Conservation (phyloP, 176 grass and related monocot genomes). For the Urochloa ruziziensis region DNA sequence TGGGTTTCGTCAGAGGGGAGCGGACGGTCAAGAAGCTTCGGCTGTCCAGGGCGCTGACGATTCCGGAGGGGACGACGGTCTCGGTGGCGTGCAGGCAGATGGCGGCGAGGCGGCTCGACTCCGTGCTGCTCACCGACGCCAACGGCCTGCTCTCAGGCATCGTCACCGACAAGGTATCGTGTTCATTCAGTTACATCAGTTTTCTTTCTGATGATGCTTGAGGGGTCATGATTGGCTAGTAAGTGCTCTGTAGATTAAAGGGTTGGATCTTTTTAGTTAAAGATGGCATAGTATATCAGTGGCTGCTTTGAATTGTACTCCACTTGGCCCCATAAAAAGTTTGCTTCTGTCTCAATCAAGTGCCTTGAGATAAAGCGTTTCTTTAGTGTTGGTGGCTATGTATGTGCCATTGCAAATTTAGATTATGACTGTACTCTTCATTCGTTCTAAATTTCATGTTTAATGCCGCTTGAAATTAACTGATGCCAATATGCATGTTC, state of each 20-base stretch:
- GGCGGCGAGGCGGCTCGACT: slow-evolving; percentile 64
- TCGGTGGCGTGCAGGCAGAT: slow-evolving; percentile 82
- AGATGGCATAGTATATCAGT: neutral
- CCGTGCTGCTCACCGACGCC: slow-evolving; percentile 80
- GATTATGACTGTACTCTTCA: neutral
- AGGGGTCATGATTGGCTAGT: neutral
- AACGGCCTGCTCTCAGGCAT: slow-evolving; percentile 91
- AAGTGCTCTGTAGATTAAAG: neutral
- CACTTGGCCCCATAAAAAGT: slow-evolving; percentile 1
- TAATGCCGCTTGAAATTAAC: neutral
- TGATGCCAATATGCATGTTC: neutral
- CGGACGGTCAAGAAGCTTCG: slow-evolving; percentile 90
- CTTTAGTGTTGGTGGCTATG: neutral
- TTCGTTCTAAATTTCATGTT: neutral
- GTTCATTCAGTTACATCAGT: neutral
- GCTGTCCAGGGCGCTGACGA: slow-evolving; percentile 87
- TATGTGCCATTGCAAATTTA: slow-evolving; percentile 1
- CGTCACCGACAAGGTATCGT: slow-evolving; percentile 77
- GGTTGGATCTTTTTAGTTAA: neutral
- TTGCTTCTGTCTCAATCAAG: slow-evolving; percentile 40
- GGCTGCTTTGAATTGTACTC: slow-evolving; percentile 21
- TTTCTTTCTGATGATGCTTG: neutral
- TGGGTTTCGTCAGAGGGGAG: slow-evolving; percentile 58
- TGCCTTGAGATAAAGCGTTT: neutral
- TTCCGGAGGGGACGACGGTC: slow-evolving; percentile 72